These are phyloP conservation scores for Lotus japonicus DNA, from an alignment of 306 rosid genomes.

Conservation along the genomic window DNA sequence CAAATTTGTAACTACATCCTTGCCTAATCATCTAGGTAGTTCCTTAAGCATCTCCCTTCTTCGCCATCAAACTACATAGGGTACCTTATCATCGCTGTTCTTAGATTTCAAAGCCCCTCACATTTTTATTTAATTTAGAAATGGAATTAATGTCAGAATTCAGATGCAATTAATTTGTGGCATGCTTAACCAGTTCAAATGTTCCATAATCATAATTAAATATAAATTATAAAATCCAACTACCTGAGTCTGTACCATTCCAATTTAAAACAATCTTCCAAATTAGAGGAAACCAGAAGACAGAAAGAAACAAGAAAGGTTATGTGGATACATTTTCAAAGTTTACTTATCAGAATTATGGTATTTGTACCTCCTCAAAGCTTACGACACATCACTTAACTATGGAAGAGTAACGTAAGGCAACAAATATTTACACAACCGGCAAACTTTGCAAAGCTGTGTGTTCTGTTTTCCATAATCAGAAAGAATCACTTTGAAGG, in stretches of 20 bases:
- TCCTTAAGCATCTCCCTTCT: not conserved
- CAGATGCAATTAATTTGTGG: not conserved
- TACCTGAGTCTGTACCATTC: constrained; percentile 97
- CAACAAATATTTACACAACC: not conserved
- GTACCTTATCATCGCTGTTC: not conserved
- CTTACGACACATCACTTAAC: not conserved
- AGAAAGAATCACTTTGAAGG: not conserved
- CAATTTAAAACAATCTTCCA: constrained; percentile 21
- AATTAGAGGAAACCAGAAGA: not conserved
- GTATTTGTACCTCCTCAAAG: too few relatives aligned
- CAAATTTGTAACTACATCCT: not conserved
- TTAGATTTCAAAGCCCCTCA: not conserved
- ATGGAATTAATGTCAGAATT: not conserved
- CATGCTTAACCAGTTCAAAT: constrained; percentile 8
- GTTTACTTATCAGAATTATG: not conserved
- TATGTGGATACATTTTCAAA: not conserved
- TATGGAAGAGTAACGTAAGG: not conserved
- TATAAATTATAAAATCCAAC: constrained; percentile 9
- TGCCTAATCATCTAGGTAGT: not conserved
- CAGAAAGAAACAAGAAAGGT: not conserved
- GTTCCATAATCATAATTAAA: not conserved
- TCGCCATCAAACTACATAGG: constrained; percentile 1
- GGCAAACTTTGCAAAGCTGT: not conserved
- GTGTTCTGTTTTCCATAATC: not conserved
- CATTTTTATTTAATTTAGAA: constrained; percentile 8